These are phyloP conservation scores for Moricandia moricandioides DNA, from an alignment of 345 rosid genomes.

Conservation along the genomic window DNA sequence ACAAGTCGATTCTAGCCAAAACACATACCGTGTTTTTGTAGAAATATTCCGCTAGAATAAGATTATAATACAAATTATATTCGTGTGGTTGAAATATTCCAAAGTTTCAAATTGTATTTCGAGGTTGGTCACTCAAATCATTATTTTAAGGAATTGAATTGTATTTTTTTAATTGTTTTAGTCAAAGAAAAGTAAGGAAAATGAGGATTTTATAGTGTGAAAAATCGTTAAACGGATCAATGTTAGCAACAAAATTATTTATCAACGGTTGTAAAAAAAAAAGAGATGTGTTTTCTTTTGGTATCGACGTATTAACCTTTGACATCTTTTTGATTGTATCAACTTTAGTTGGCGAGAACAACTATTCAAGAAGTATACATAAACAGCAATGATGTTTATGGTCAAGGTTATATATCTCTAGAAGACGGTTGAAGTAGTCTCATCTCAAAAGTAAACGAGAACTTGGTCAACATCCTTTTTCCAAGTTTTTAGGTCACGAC, in stretches of 20 bases:
- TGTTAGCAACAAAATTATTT: not conserved
- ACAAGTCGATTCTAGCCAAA: not conserved
- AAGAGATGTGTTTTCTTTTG: not conserved
- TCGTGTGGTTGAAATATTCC: not conserved
- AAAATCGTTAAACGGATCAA: not conserved
- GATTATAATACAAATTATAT: not conserved
- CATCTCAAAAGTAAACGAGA: not conserved
- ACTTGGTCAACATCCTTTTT: not conserved
- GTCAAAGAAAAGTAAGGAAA: not conserved
- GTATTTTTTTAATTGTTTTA: not conserved
- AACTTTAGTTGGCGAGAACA: no score
- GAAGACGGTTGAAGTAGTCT: not conserved
- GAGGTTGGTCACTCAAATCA: not conserved
- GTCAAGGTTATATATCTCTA: constrained; percentile 3
- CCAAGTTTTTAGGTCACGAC: no score
- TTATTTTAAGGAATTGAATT: not conserved
- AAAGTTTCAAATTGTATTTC: not conserved
- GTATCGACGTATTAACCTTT: not conserved
- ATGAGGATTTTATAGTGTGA: not conserved
- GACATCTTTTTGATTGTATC: not conserved
- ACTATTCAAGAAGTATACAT: not conserved
- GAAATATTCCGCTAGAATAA: not conserved
- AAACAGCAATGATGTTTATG: not conserved
- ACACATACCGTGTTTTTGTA: constrained; percentile 2
- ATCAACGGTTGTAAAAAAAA: not conserved